Evolutionary conservation across 768 basidiomycete genomes (phyloP), one percentile per base, ranked within the genome.

Genomic region (Baorangia bicolor): DNA sequence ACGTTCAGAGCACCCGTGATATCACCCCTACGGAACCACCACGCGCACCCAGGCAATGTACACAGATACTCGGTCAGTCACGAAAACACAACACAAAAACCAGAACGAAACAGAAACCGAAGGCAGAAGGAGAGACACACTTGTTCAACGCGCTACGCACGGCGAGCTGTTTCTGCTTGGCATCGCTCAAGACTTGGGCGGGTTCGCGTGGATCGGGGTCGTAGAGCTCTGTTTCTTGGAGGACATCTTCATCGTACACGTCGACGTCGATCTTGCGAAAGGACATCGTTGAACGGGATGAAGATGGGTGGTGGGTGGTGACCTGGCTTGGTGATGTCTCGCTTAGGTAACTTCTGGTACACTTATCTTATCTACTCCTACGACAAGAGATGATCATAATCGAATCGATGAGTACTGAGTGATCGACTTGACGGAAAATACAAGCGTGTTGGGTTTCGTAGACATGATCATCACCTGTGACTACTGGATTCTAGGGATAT

Each of bases 221-320:
- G 69, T 88, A 95, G 28, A 98, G 83, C 61, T 96, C 94, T 16
- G 82, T 83, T 55, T 94, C 90, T 42, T 87, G 82, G 8, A 98
- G 74, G 23, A 85, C 81, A 64, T 98, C 96, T 71, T 98, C 96
- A 69, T 98, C 96, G 75, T 86, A 92, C 38, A 77, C 80, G 75
- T 98, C 96, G 67, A 98, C 88, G 76, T 98, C 88, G 74, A 97
- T 93, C 74, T 94, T 95, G 64, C 95, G 81, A 74, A 94, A 97
- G 49, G 85, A 83, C 77, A 79, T 82, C 65, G 74, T 74, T 13
- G 51, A 51, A 25, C 33, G 40, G 39, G 34, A 20, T 49, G 33
- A 49, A 27, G 25, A 28, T n/a, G n/a, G n/a, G n/a, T n/a, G 12
- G 30, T 5, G 20, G 10, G 28, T 34, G 3, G 34, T 12, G n/a